phyloP scores from a whole-genome alignment of 129 eudicot species.

The Artemisia annua region DNA sequence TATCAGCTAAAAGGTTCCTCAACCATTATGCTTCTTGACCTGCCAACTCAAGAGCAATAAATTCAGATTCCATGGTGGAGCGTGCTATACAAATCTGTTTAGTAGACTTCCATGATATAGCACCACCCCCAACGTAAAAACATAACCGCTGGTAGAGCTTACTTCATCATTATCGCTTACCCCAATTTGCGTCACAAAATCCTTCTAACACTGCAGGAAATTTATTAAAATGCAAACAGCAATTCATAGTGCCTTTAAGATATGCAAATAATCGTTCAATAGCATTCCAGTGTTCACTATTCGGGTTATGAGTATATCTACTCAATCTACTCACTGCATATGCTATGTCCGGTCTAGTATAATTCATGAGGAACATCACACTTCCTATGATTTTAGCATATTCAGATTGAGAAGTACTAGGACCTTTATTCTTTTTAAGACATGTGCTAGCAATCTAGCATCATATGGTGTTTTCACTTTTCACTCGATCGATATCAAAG shows the following conservation, averaged over 20 bases:
- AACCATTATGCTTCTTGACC: no score
- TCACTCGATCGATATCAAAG: no score
- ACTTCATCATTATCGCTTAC: slow-evolving; percentile 11
- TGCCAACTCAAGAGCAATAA: no score
- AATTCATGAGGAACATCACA: not conserved
- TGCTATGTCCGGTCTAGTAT: not conserved
- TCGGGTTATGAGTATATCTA: not conserved
- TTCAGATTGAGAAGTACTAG: not conserved
- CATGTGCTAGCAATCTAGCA: no score
- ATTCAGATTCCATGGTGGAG: no score
- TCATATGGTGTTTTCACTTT: no score
- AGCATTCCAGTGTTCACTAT: not conserved
- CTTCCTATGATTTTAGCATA: not conserved
- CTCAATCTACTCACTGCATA: not conserved
- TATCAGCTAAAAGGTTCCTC: no score
- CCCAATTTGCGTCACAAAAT: slow-evolving; percentile 8
- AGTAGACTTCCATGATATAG: no score
- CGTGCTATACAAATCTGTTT: no score
- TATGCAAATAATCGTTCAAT: not conserved
- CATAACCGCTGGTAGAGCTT: slow-evolving; percentile 2
- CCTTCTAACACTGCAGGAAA: not conserved
- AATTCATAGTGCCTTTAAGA: not conserved
- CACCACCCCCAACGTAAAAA: not conserved
- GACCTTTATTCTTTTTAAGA: not conserved
- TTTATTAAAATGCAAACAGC: not conserved